Evolutionary conservation across 768 basidiomycete genomes (phyloP), one percentile per base, ranked within the genome.

Genomic region (Russula lepida): DNA sequence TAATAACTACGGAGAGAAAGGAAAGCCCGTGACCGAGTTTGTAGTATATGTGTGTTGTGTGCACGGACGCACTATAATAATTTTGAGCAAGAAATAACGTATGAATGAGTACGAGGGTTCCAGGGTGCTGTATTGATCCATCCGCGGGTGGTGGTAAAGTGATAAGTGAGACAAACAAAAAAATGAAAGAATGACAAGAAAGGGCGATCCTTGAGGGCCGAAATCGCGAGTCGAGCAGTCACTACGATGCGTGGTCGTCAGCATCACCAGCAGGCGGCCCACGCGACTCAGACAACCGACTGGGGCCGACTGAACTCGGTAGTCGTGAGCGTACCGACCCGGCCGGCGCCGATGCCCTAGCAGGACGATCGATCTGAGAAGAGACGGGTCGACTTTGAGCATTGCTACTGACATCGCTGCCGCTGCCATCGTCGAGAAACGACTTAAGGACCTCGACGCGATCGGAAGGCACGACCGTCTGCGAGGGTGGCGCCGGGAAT

Each of bases 401-500:
- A 41, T n/a, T 44, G 43, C 43, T 21, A 44, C 19, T n/a, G 43
- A 0, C 19, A 4, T n/a, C 43, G 43, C 43, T 44, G n/a, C 43
- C 43, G 33, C 9, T 12, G 5, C 32, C 55, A 3, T 56, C 57
- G 3, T 41, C 58, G 46, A 63, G 59, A 37, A 56, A 65, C 11
- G 58, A 64, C 11, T 62, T 54, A 32, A 64, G 47, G 17, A 59
- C 3, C 39, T 53, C 35, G 2, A 54, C 56, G 2, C 52, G 63
- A 28, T 56, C 64, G 1, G 60, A 56, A 11, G 59, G 52, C 5
- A 58, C 63, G 33, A 52, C 32, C 52, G 66, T 55, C n/a, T 70
- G 67, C 2, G 60, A 60, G 0, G 87, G 87, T 3, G 87, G 87
- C 9, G 72, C 72, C 1, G 87, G 88, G 69, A 89, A 89, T 67